Base-by-base conservation (phyloP, 768 basidiomycete species). In the Boletellus sp. region DNA sequence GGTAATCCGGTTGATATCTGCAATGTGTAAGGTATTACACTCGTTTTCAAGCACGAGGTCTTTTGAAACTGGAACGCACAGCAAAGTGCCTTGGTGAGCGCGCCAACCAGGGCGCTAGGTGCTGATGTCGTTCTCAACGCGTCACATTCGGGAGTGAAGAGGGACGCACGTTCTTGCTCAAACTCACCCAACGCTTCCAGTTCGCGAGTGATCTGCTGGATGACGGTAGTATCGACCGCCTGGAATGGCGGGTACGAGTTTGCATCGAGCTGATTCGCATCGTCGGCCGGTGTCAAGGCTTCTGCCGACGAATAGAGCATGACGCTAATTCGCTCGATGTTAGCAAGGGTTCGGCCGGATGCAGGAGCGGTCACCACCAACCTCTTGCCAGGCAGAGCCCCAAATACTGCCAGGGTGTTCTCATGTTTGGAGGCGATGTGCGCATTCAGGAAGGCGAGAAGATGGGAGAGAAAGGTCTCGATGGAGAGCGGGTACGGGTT, bases 361-460 rank as follows among this genome's bases (percentile, higher is more conserved):
- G 26, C 16, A 13, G 7, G 31, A 15, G 12, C 19, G n/a, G 43
- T 41, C 34, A 8, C 41, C n/a, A 60, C 73, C 24, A 5, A 90
- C 91, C 90, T 93, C 68, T 84, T 85, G 19, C 81, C 83, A 1
- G 90, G 89, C 41, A 93, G 75, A 5, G 94, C 95, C 8, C 83
- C 95, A 64, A 92, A 95, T 48, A 97, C 88, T 6, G 93, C 90
- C 34, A 99, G 76, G 4, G 88, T 81, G 64, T 99, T 99, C 66
- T 95, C 94, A 71, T 94, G 87, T 56, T 86, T 83, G 54, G 83
- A 79, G 2, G 94, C 94, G 52, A 98, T 79, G 70, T 98, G 94
- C 3, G 93, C 81, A 63, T 99, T 98, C 61, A 95, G 74, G 62
- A 97, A 95, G 26, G 89, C 85, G 50, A 97, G 79, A 23, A 96